Evolutionary conservation across 108 stramenopile genomes (phyloP).

Genomic region (Pseudonitzschia multiseries): DNA sequence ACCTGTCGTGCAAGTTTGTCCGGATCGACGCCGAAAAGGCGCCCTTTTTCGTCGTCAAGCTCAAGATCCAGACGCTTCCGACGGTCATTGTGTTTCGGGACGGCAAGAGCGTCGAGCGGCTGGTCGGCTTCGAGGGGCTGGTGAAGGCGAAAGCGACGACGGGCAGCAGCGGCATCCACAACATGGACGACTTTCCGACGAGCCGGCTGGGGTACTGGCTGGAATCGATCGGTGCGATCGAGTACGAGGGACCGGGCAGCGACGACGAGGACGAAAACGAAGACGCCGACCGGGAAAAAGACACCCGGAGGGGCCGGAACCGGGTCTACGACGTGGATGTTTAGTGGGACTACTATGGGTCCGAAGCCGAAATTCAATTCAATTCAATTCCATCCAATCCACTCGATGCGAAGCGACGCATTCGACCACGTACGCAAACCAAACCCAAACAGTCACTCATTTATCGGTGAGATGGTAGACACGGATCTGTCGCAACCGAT

Average conservation of each 20-base stretch:
- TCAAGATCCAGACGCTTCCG: slow-evolving; percentile 75
- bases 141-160: slow-evolving; percentile 22
- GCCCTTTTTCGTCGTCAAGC: slow-evolving; percentile 95
- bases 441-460: no score
- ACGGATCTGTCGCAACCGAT: no score
- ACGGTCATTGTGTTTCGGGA: slow-evolving; percentile 77
- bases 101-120: slow-evolving; percentile 72
- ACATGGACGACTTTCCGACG: slow-evolving; percentile 65
- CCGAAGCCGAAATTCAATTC: slow-evolving; percentile 16
- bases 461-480: no score
- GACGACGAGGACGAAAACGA: slow-evolving; percentile 34
- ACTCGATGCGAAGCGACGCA: no score
- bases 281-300: neutral
- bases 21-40: slow-evolving; percentile 94
- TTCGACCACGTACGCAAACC: no score
- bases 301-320: neutral
- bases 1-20: slow-evolving; percentile 89
- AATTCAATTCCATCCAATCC: slow-evolving; percentile 2
- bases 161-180: slow-evolving; percentile 33
- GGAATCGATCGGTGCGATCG: slow-evolving; percentile 64
- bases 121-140: slow-evolving; percentile 80
- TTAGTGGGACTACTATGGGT: slow-evolving; percentile 11
- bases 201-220: slow-evolving; percentile 68
- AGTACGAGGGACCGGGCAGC: slow-evolving; percentile 54
- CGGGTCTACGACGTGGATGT: slow-evolving; percentile 33